phyloP scores from a whole-genome alignment of 257 asterid genomes.

The Solanum pennellii region DNA sequence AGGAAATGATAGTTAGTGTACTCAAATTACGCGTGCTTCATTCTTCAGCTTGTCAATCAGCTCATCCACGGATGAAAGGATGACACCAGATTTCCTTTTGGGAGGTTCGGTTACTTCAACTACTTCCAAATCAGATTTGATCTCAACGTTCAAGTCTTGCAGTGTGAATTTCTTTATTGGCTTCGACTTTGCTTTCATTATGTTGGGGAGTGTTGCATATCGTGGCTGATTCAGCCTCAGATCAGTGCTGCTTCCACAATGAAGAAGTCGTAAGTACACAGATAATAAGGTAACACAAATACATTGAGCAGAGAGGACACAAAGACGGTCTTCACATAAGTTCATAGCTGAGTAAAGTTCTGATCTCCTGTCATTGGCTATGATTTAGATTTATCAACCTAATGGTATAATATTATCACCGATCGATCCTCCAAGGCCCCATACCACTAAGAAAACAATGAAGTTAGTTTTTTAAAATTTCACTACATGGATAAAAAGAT shows the following conservation, averaged over 20 bases:
- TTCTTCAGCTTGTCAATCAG: constrained; percentile 77
- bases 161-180: constrained; percentile 64
- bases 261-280: neutral
- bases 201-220: constrained; percentile 92
- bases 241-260: constrained; percentile 48
- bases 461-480: neutral
- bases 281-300: neutral
- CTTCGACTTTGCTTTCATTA: constrained; percentile 95
- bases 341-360: neutral
- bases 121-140: constrained; percentile 59
- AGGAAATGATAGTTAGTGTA: neutral
- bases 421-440: neutral
- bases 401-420: neutral
- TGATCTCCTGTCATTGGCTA: neutral
- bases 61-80: constrained; percentile 82
- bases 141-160: constrained; percentile 59
- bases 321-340: neutral
- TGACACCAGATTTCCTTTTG: constrained; percentile 74
- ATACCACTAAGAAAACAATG: neutral
- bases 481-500: neutral
- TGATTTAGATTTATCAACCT: neutral
- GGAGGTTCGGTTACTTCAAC: constrained; percentile 88
- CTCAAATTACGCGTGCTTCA: constrained; percentile 61
- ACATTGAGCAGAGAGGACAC: neutral
- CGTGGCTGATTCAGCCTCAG: constrained; percentile 91